A percentile compares a stretch with the other conserved stretches of the same genome.
phyloP scores from a whole-genome alignment of 2,329 filamentous ascomycete species.

The Ophiobolus disseminans region DNA sequence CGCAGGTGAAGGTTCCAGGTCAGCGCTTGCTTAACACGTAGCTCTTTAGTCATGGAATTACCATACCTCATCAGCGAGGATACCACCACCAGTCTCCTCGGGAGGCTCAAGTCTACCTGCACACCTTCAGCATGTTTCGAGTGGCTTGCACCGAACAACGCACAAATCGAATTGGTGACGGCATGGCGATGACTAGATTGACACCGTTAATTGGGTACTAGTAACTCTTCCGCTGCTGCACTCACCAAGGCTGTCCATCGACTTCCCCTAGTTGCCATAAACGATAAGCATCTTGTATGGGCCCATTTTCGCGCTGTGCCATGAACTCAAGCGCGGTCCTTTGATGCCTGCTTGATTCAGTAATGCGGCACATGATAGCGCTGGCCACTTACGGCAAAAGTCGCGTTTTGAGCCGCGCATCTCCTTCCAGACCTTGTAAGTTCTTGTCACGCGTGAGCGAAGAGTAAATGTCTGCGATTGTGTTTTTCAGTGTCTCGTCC shows the following conservation, averaged over 20 bases:
- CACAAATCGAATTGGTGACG: slow-evolving; percentile 48
- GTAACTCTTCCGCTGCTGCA: background rate
- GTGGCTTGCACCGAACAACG: background rate
- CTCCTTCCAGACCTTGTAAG: slow-evolving; percentile 28
- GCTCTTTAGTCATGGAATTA: background rate
- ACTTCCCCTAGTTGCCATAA: slow-evolving; percentile 33
- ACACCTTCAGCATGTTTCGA: background rate
- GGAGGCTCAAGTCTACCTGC: slow-evolving; percentile 14
- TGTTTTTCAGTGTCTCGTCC: slow-evolving; percentile 18
- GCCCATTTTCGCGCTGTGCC: slow-evolving; percentile 39
- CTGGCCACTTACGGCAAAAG: slow-evolving; percentile 19
- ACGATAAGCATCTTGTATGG: slow-evolving; percentile 33
- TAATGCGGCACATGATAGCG: background rate
- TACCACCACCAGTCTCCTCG: slow-evolving; percentile 51
- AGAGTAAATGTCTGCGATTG: slow-evolving; percentile 28
- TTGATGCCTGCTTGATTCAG: slow-evolving; percentile 24
- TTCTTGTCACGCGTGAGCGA: slow-evolving; percentile 26
- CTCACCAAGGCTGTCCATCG: slow-evolving; percentile 31
- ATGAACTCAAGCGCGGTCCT: slow-evolving; percentile 40
- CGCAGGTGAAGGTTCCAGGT: background rate
- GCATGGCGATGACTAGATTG: slow-evolving; percentile 45
- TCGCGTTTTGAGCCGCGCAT: slow-evolving; percentile 25
- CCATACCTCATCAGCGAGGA: slow-evolving; percentile 62
- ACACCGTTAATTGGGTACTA: background rate
- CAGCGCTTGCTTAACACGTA: background rate